Base-by-base conservation (phyloP, 202 grass and related monocot genomes). In the Digitaria exilis region DNA sequence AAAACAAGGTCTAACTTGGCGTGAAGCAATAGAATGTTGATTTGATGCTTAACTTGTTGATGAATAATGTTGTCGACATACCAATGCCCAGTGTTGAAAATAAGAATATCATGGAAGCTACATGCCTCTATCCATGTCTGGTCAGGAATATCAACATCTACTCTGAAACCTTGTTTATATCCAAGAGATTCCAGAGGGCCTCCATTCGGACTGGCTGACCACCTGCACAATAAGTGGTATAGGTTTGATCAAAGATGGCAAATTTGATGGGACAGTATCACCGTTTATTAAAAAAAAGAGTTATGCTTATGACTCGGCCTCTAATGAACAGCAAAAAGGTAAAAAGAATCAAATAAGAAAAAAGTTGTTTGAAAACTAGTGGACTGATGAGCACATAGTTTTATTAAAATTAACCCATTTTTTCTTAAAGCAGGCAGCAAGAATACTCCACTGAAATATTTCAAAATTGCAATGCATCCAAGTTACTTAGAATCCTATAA, bases 71-170 rank as follows among this genome's bases (percentile, higher is more conserved):
- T n/a, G 48, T 84, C 22, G 19, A 52, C 84, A 1, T 79, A 96
- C 96, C 93, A 98, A 66, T 98, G 96, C 37, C 96, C 96, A 39
- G 96, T 98, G 81, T 96, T 98, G 71, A 98, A 96, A 49, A 98
- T 87, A 54, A 98, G 89, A 92, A 96, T 74, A 83, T 98, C 85
- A 94, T 98, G 96, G 80, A 96, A 98, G 54, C 74, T 83, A 50
- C 65, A 85, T 86, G 93, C 85, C 52, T 94, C 81, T 44, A 65
- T 66, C 96, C 96, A 98, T 86, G 91, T 89, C 25, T 89, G 93
- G 13, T 96, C 96, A 9, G 96, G 87, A 82, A 94, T 61, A 86
- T 98, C 96, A 78, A 96, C 87, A 77, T 98, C 93, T 75, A 98
- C 75, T 82, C 89, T 90, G 76, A 92, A 90, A 57, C 96, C 93